Evolutionary conservation across 345 rosid species (phyloP).

Genomic region (Ceriops tagal): DNA sequence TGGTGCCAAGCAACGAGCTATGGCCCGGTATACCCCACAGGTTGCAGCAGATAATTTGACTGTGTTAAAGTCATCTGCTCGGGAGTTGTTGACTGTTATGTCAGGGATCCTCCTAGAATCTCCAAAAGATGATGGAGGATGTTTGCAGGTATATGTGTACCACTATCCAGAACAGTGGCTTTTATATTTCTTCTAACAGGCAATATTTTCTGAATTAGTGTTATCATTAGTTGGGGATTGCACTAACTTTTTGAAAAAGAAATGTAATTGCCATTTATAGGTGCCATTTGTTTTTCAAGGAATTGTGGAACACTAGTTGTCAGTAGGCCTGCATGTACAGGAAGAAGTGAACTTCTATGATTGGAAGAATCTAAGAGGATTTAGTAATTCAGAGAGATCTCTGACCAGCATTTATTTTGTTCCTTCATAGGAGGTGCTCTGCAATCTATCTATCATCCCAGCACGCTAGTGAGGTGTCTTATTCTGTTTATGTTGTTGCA

Average conservation of each 20-base stretch:
- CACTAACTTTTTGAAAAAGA: too few species aligned
- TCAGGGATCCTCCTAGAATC: constrained; percentile 65
- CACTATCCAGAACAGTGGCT: neutral
- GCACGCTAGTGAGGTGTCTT: neutral
- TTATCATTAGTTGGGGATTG: too few species aligned
- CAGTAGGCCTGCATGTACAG: too few species aligned
- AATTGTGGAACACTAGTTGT: too few species aligned
- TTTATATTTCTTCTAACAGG: too few species aligned
- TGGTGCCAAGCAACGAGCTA: constrained; percentile 48
- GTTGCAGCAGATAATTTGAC: constrained; percentile 57
- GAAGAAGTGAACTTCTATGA: too few species aligned
- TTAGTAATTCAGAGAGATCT: neutral
- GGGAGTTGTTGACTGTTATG: constrained; percentile 56
- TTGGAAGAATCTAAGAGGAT: neutral
- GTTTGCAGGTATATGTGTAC: constrained; percentile 58
- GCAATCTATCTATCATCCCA: neutral
- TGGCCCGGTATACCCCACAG: constrained; percentile 45
- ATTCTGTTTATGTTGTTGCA: constrained; percentile 31
- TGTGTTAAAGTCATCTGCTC: constrained; percentile 55
- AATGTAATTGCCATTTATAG: too few species aligned
- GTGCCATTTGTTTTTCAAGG: too few species aligned
- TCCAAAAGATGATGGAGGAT: constrained; percentile 79
- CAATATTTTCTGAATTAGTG: too few species aligned
- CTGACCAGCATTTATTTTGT: neutral
- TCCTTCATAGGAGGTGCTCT: neutral